Evolutionary conservation across 345 rosid species (phyloP), one percentile per base, ranked within the genome.

Genomic region (Physaria fendleri): DNA sequence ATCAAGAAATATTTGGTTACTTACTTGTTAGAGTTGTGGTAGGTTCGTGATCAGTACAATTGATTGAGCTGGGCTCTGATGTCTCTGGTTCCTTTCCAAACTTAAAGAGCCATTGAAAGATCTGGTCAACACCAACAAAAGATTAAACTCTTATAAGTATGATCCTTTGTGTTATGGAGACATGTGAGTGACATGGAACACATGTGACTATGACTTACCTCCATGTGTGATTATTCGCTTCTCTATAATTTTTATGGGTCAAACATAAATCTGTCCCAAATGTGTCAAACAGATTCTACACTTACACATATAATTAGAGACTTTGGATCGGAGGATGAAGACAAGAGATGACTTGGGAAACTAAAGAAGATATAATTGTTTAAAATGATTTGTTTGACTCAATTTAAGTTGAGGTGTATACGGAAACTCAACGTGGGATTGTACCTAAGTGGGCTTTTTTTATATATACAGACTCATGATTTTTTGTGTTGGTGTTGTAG

Each of bases 251-350:
- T 12, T 54, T 28, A 53, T 60, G 60, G 82, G 87, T 81, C 84
- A 82, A 87, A 57, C 17, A 21, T 69, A 72, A 81, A 80, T 79
- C 80, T 76, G 71, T 77, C 82, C 71, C 79, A 77, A 66, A 78
- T 82, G 81, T 77, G 72, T 60, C 29, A 29, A 61, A 69, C 73
- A 77, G 81, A 77, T 79, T 82, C 80, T 35, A 56, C n/a, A 56
- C 56, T 46, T 62, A 53, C 45, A 48, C 63, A 38, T 53, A 61
- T 44, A 52, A 69, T 62, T 59, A 28, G 43, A 40, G 71, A 43
- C 27, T 38, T 71, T 63, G 64, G 53, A 54, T 58, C 56, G 6
- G 72, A 51, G 71, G 85, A 79, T 38, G 82, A 73, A 76, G 82
- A 85, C 82, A 69, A 74, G 51, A 62, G 9, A 62, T 62, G 66